These are phyloP conservation scores for Diplodia intermedia DNA, from an alignment of 2,329 filamentous ascomycete genomes.

Conservation along the genomic window DNA sequence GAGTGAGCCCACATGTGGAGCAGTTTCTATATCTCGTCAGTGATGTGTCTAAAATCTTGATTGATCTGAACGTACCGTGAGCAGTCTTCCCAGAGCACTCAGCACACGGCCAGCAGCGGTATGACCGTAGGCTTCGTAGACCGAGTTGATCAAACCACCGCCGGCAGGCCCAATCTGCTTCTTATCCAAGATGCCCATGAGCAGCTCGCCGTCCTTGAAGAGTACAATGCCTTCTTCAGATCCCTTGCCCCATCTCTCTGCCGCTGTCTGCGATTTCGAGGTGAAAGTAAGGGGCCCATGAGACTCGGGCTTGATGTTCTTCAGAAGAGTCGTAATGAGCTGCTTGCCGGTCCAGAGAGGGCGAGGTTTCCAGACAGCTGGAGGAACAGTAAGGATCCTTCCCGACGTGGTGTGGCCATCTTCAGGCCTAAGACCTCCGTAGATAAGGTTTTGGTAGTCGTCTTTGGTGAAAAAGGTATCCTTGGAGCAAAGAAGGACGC, in stretches of 20 bases:
- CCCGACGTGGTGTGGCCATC: slow-evolving; percentile 85
- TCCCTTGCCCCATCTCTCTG: slow-evolving; percentile 78
- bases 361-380: slow-evolving; percentile 81
- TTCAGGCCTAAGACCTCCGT: slow-evolving; percentile 87
- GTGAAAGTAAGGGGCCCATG: slow-evolving; percentile 80
- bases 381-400: slow-evolving; percentile 79
- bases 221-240: slow-evolving; percentile 81
- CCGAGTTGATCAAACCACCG: slow-evolving; percentile 86
- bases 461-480: slow-evolving; percentile 89
- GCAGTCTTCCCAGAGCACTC: slow-evolving; percentile 84
- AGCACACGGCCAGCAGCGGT: slow-evolving; percentile 84
- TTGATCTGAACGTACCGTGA: slow-evolving; percentile 62
- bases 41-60: not conserved
- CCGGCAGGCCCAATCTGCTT: slow-evolving; percentile 87
- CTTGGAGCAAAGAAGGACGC: slow-evolving; percentile 85
- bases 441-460: slow-evolving; percentile 93
- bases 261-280: slow-evolving; percentile 78
- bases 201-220: slow-evolving; percentile 84
- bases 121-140: slow-evolving; percentile 93
- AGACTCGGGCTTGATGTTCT: slow-evolving; percentile 83
- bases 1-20: slow-evolving; percentile 94
- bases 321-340: slow-evolving; percentile 87
- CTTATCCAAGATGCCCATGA: slow-evolving; percentile 94
- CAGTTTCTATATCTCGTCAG: slow-evolving; percentile 60
- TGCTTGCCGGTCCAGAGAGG: slow-evolving; percentile 96